Evolutionary conservation across 768 basidiomycete genomes (phyloP).

Genomic region (Termitomyces sp.): DNA sequence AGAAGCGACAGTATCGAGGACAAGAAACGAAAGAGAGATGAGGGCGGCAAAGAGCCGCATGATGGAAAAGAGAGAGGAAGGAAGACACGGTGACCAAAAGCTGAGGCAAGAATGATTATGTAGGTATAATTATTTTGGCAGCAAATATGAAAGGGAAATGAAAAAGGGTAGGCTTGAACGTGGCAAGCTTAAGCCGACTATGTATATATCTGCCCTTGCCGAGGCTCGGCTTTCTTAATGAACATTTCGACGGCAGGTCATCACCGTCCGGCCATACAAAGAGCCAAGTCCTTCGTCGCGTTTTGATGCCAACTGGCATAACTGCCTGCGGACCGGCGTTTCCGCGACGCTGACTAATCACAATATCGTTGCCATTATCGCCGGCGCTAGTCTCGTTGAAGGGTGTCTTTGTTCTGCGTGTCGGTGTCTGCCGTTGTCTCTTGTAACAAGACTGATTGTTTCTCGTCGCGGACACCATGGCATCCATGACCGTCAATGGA

Average conservation of each 20-base stretch:
- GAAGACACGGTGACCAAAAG: constrained; percentile 10
- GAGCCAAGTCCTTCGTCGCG: neutral
- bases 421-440: neutral
- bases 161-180: neutral
- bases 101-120: constrained; percentile 7
- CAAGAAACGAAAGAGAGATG: constrained; percentile 30
- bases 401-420: neutral
- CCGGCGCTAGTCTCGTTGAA: neutral
- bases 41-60: constrained; percentile 48
- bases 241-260: neutral
- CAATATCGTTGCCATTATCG: neutral
- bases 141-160: constrained; percentile 3
- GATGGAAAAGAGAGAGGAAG: constrained; percentile 5
- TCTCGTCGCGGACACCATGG: constrained; percentile 5
- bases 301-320: neutral
- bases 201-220: neutral
- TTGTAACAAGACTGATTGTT: too few relatives aligned
- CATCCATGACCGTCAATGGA: constrained; percentile 11
- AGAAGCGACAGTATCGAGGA: constrained; percentile 40
- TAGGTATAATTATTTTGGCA: neutral
- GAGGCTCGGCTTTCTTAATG: neutral
- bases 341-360: constrained; percentile 5
- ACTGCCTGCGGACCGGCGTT: neutral
- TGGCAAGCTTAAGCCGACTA: constrained; percentile 1
- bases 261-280: neutral